phyloP scores from a whole-genome alignment of 1,284 basidiomycete genomes.

The Rhodotorula sp. region DNA sequence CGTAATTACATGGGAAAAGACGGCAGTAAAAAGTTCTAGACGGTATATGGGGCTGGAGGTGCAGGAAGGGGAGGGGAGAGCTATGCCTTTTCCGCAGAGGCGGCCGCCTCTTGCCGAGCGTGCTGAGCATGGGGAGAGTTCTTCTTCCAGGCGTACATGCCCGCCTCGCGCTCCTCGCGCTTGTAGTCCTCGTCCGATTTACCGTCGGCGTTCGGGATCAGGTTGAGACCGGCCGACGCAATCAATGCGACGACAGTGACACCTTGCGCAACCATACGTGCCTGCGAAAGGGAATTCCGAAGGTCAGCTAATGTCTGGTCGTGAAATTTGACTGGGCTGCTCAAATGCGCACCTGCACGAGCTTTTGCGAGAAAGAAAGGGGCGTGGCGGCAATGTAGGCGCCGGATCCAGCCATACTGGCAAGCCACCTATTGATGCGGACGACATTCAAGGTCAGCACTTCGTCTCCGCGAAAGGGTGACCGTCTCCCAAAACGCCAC shows the following conservation, averaged over 20 bases:
- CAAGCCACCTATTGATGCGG: conserved; percentile 24
- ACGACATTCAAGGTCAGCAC: too few species aligned
- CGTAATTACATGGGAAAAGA: neutral
- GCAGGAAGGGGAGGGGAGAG: neutral
- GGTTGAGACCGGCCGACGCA: conserved; percentile 34
- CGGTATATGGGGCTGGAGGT: too few species aligned
- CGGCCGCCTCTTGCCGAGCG: conserved; percentile 1
- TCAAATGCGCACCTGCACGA: conserved; percentile 38
- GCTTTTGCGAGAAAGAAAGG: conserved; percentile 38
- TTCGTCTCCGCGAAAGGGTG: neutral
- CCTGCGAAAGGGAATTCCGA: neutral
- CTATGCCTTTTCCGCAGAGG: neutral
- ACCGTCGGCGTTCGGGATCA: conserved; percentile 29
- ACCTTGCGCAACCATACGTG: conserved; percentile 40
- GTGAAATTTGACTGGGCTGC: too few species aligned
- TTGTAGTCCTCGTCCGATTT: conserved; percentile 35
- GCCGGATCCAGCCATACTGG: conserved; percentile 34
- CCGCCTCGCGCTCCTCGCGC: conserved; percentile 32
- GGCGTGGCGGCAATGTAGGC: conserved; percentile 39
- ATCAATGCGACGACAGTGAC: conserved; percentile 38
- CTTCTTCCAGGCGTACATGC: conserved; percentile 37
- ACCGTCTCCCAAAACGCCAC: neutral
- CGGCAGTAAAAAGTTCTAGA: neutral
- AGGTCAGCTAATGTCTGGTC: too few species aligned
- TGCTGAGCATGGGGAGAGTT: conserved; percentile 16